A percentile compares a stretch with the other conserved stretches of the same genome.
phyloP scores from a whole-genome alignment of 2,329 filamentous ascomycete species.

The Cladophialophora yegresii region DNA sequence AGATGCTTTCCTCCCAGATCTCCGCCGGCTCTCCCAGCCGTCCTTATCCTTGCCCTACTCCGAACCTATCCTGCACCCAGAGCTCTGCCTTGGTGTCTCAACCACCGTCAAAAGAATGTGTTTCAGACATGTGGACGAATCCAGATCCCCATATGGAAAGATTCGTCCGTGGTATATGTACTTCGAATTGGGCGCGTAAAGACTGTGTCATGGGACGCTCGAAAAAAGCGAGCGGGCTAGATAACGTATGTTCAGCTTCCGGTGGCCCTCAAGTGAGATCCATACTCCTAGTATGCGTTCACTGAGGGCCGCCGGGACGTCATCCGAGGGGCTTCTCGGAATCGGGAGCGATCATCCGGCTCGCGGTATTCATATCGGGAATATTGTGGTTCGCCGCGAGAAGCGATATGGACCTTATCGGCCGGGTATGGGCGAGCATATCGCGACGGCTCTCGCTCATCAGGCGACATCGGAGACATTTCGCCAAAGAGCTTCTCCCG shows the following conservation, averaged over 20 bases:
- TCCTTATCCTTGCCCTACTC: neutral
- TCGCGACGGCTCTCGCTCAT: slow-evolving; percentile 27
- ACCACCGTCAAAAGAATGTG: slow-evolving; percentile 7
- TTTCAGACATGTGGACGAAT: slow-evolving; percentile 13
- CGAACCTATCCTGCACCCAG: neutral
- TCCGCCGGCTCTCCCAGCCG: neutral
- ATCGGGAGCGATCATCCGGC: slow-evolving; percentile 20
- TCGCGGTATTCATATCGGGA: slow-evolving; percentile 26
- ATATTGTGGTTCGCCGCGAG: slow-evolving; percentile 26
- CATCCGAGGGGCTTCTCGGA: slow-evolving; percentile 23
- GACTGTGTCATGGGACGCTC: neutral
- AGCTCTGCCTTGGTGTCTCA: neutral
- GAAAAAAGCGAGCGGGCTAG: neutral
- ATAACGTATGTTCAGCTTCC: neutral
- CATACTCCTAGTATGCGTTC: slow-evolving; percentile 22
- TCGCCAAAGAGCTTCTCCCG: slow-evolving; percentile 30
- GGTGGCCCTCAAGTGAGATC: neutral
- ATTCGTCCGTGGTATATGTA: slow-evolving; percentile 17
- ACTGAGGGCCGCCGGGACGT: slow-evolving; percentile 28
- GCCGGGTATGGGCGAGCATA: slow-evolving; percentile 25
- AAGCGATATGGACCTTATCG: slow-evolving; percentile 27
- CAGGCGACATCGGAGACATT: slow-evolving; percentile 23
- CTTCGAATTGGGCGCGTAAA: neutral
- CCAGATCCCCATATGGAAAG: slow-evolving; percentile 5
- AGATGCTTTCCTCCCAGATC: neutral